Conservation (phyloP, 108 stramenopile species). For the Pseudonitzschia pungens region DNA sequence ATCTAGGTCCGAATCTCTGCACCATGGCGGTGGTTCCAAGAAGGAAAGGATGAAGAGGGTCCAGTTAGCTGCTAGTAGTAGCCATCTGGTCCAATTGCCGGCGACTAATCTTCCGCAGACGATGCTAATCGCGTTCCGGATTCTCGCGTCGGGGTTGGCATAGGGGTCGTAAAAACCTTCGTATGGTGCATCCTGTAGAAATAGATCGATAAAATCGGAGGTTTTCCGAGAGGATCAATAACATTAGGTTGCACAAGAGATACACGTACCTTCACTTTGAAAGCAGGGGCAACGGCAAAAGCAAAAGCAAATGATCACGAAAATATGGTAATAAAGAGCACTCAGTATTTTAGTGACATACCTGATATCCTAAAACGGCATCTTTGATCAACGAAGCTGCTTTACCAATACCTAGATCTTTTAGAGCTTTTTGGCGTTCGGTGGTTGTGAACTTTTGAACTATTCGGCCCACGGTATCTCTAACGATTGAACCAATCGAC, state of each 20-base stretch:
- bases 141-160: conserved; percentile 17
- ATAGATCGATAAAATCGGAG: too few relatives aligned
- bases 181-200: conserved; percentile 31
- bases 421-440: conserved; percentile 33
- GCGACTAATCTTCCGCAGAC: conserved; percentile 45
- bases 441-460: conserved; percentile 7
- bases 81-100: conserved; percentile 20
- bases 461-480: not conserved
- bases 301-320: too few relatives aligned
- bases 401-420: conserved; percentile 37
- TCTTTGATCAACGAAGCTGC: conserved; percentile 71
- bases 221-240: too few relatives aligned
- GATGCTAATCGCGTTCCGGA: conserved; percentile 33
- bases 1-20: conserved; percentile 37
- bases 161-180: conserved; percentile 64
- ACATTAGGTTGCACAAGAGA: too few relatives aligned
- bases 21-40: conserved; percentile 80
- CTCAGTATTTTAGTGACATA: not conserved
- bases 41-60: conserved; percentile 55
- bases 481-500: not conserved
- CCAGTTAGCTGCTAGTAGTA: conserved; percentile 37
- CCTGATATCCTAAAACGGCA: conserved; percentile 53
- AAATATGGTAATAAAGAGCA: too few relatives aligned
- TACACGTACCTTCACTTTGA: too few relatives aligned
- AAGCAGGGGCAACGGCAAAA: too few relatives aligned